Base-by-base conservation (phyloP, 140 eudicot species). In the Anethum foeniculum region DNA sequence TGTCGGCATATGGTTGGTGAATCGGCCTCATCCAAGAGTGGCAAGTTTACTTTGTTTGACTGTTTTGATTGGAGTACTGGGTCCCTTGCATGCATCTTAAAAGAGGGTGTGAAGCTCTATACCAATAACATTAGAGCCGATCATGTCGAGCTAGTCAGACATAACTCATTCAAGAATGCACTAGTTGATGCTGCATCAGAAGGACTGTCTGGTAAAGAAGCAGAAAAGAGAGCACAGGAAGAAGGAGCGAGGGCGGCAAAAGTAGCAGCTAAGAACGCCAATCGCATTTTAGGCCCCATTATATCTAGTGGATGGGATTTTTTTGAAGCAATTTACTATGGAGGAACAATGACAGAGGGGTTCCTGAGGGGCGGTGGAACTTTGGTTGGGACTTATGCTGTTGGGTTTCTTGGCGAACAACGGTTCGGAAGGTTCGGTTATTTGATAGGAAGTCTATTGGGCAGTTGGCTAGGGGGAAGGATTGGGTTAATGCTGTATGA, bases 281-380 rank as follows among this genome's bases (percentile, higher is more conserved):
- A 91, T 78, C 91, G 97, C 58, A 87, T 92, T 32, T 71, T 90
- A 8, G 99, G 97, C 23, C 99, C 99, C 25, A 89, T 95, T 25
- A 87, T 95, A 64, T 95, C 99, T 25, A 88, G 91, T 5, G 95
- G 97, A n/a, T 95, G 99, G 99, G 97, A 92, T 80, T 95, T 95
- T 83, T 92, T 95, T 27, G 99, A 92, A 86, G 92, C 97, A 10
- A 78, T 95, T 64, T 90, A 95, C 81, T 92, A 81, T 74, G 96
- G 95, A 21, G 97, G 97, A 60, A 89, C 97, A 18, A 11, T 87
- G 56, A 87, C 96, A 3, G 97, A 95, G 78, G 97, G 93, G 79
- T 83, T 87, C 73, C 88, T 92, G 16, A 85, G 97, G 81, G 97
- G 97, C 34, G 85, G 96, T 2, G 97, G 99, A 69, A 92, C 99